phyloP scores from a whole-genome alignment of 2,329 filamentous ascomycete species.

The Bipolaris cookei region DNA sequence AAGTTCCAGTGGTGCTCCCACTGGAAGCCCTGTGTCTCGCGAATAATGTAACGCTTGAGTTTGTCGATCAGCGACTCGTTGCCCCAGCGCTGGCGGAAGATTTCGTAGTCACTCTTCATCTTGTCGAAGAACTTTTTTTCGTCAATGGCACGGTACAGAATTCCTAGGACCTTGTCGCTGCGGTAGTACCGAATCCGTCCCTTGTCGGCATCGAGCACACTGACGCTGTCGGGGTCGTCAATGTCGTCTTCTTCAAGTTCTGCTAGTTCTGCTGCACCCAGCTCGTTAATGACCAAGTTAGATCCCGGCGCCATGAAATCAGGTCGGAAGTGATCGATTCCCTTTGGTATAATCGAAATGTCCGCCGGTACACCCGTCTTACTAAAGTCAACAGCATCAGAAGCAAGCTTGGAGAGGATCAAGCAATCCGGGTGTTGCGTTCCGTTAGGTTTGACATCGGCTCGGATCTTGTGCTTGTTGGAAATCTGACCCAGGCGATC shows the following conservation, averaged over 20 bases:
- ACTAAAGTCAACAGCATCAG: slow-evolving; percentile 41
- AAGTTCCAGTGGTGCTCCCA: slow-evolving; percentile 50
- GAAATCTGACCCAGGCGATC: slow-evolving; percentile 54
- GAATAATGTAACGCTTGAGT: slow-evolving; percentile 52
- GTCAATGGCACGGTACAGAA: slow-evolving; percentile 74
- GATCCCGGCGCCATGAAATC: slow-evolving; percentile 63
- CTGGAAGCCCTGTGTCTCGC: slow-evolving; percentile 47
- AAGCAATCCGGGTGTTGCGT: slow-evolving; percentile 44
- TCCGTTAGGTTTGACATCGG: slow-evolving; percentile 45
- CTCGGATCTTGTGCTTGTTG: slow-evolving; percentile 51
- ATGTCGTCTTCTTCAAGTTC: slow-evolving; percentile 38
- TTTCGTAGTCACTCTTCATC: slow-evolving; percentile 32
- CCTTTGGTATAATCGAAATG: slow-evolving; percentile 24
- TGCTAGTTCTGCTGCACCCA: slow-evolving; percentile 32
- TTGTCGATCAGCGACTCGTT: slow-evolving; percentile 33
- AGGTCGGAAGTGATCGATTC: slow-evolving; percentile 46
- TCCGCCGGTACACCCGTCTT: slow-evolving; percentile 33
- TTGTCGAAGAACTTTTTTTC: slow-evolving; percentile 66
- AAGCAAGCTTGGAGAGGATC: slow-evolving; percentile 49
- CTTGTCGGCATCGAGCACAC: slow-evolving; percentile 53
- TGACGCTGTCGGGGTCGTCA: slow-evolving; percentile 46
- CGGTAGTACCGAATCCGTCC: slow-evolving; percentile 63
- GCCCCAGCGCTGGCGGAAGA: slow-evolving; percentile 3
- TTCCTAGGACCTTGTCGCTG: slow-evolving; percentile 71
- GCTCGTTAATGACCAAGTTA: slow-evolving; percentile 42